Percentiles rank a stretch among this genome's conserved stretches.
Conservation (phyloP, 352 stramenopile species). For the Salisapilia sapeloensis region DNA sequence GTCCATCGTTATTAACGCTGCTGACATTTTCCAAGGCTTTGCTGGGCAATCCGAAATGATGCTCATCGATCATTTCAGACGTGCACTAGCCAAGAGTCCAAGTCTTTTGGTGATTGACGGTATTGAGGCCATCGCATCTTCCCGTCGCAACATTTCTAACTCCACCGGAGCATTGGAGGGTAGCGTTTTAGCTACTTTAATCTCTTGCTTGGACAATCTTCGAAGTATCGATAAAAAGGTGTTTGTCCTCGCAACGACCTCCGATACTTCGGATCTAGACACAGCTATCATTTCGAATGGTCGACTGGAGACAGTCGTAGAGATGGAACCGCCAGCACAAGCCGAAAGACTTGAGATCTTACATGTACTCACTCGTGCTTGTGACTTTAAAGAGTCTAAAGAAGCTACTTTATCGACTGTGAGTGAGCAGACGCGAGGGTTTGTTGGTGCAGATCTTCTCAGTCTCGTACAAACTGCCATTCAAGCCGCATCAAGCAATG, state of each 20-base stretch:
- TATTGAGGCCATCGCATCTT: constrained; percentile 74
- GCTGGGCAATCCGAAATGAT: constrained; percentile 82
- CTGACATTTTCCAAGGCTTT: constrained; percentile 89
- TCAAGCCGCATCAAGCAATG: constrained; percentile 39
- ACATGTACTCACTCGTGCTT: constrained; percentile 76
- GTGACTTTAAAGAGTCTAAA: constrained; percentile 21
- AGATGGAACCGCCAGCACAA: constrained; percentile 89
- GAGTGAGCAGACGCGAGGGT: constrained; percentile 91
- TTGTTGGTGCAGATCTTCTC: constrained; percentile 78
- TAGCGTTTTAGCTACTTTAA: constrained; percentile 64
- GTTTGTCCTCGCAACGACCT: constrained; percentile 68
- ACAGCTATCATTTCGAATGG: constrained; percentile 88
- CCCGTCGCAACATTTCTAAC: constrained; percentile 31
- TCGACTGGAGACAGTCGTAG: constrained; percentile 91
- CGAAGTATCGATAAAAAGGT: constrained; percentile 17
- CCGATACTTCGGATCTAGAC: constrained; percentile 73
- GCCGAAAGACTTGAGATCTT: constrained; percentile 85
- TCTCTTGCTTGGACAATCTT: constrained; percentile 73
- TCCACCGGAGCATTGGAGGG: constrained; percentile 48
- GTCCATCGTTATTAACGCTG: constrained; percentile 45
- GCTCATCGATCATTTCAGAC: constrained; percentile 44
- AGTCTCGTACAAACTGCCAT: constrained; percentile 59
- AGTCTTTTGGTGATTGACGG: constrained; percentile 81
- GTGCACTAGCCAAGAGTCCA: constrained; percentile 17
- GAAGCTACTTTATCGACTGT: constrained; percentile 81